Percentiles rank a stretch among this genome's conserved stretches.
phyloP scores from a whole-genome alignment of 805 yeast species.

The Metschnikowia bowlesiae region DNA sequence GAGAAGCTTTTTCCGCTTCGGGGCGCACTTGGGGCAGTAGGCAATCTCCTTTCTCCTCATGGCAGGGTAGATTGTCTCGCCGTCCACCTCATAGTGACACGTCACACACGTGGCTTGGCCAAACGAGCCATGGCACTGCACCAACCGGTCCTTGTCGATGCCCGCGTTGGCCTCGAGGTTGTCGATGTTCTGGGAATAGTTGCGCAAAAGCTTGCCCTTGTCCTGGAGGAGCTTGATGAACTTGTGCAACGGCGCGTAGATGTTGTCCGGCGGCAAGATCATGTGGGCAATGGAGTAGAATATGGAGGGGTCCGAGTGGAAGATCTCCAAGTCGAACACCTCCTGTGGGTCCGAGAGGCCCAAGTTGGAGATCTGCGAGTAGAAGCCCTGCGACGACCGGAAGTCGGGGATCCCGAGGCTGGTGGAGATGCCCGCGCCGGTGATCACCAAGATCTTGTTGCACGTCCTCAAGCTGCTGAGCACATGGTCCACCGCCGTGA shows the following conservation, averaged over 20 bases:
- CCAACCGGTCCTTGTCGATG: slow-evolving; percentile 55
- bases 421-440: slow-evolving; percentile 94
- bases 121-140: slow-evolving; percentile 92
- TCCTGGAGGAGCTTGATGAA: slow-evolving; percentile 73
- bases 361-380: slow-evolving; percentile 59
- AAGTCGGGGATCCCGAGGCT: slow-evolving; percentile 89
- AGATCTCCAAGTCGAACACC: slow-evolving; percentile 72
- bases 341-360: slow-evolving; percentile 87
- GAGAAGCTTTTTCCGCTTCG: slow-evolving; percentile 34
- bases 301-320: slow-evolving; percentile 69
- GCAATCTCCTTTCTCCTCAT: slow-evolving; percentile 62
- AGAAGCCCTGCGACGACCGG: slow-evolving; percentile 83
- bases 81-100: slow-evolving; percentile 63
- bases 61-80: slow-evolving; percentile 57
- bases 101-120: slow-evolving; percentile 82
- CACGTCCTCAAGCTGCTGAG: slow-evolving; percentile 26
- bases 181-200: slow-evolving; percentile 90
- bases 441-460: slow-evolving; percentile 60
- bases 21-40: slow-evolving; percentile 61
- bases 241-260: slow-evolving; percentile 73
- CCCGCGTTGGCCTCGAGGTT: slow-evolving; percentile 83
- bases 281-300: slow-evolving; percentile 85
- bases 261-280: slow-evolving; percentile 68
- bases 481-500: slow-evolving; percentile 57
- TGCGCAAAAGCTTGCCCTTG: slow-evolving; percentile 70